Base-by-base conservation (phyloP, 352 stramenopile genomes). In the Globisporangium uncinulatum region DNA sequence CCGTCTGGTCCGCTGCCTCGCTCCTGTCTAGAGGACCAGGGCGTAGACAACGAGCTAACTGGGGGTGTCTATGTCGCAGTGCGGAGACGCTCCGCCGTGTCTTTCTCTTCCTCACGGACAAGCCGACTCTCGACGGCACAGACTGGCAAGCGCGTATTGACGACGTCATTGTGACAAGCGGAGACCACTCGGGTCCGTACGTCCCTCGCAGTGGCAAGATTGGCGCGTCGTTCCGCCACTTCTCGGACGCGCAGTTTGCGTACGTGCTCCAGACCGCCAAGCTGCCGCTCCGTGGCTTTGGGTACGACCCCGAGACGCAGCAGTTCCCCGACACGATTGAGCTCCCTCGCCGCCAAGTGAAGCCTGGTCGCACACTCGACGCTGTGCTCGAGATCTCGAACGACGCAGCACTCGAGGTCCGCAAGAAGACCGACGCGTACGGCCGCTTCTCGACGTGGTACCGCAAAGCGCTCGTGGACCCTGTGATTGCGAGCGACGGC, bases 191-290 rank as follows among this genome's bases (percentile, higher is more conserved):
- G 4, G 83, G 86, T 4, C 83, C 83, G 36, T 95, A 95, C 66
- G 83, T 88, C 36, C 86, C 86, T 32, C 79, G 86, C 20, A 92
- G 82, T 58, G 86, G 86, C 34, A 94, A 94, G 59, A 94, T 95
- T 60, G 83, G 79, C 24, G 84, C 66, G 1, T 94, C 83, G 13
- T 95, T 95, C 66, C 70, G 71, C 17, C 86, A 94, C 55, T 95
- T 83, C 63, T 88, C 81, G 51, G 70, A 87, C 9, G 82, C 86
- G 50, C 86, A 95, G 68, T 92, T 94, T 55, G 69, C 90, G 45
- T 75, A 94, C 56, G 89, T 95, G 48, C 58, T 87, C 11, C 86
- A 88, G 57, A 85, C 73, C 0, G 86, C 86, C 11, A 86, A 88
- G 39, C 54, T 91, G 45, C 81, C 77, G n/a, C 57, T 95, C 56